Evolutionary conservation across 208 protist species (phyloP), one percentile per base, ranked within the genome.

Genomic region (Novymonas esmeraldas): DNA sequence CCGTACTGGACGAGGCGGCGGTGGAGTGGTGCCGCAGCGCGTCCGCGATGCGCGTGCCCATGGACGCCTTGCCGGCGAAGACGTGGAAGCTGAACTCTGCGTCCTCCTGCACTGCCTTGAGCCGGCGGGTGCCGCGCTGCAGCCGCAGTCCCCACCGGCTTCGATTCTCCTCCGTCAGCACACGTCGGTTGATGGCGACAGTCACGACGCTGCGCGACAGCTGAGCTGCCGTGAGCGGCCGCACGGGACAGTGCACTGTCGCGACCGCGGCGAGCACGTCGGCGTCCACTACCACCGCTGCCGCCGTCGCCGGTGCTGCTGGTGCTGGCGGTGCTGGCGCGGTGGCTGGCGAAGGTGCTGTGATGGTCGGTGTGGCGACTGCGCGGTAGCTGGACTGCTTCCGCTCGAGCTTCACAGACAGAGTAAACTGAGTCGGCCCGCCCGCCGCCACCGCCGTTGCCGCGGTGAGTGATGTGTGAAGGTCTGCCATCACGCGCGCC

Each of bases 61-160:
- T 84, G 13, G 74, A 67, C 46, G 74, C 71, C 63, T 90, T 92
- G 39, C 66, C 55, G 4, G 84, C 78, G 42, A 84, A 95, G 11
- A 95, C 89, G 58, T 90, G 79, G 71, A 92, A 92, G 33, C 70
- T 70, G 56, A 89, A 95, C 36, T 65, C 31, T 13, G 72, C 42
- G 72, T 92, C 83, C 54, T 83, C 62, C 38, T 89, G 81, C 7
- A 94, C 26, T 14, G 63, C 58, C 42, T 80, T 78, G 18, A 94
- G 64, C 11, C 85, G 82, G 10, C 70, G 38, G 28, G 81, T 90
- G 20, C 79, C 78, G 26, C 58, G 70, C 73, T 89, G 81, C 55
- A 95, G 71, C 18, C 81, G 78, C 44, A 95, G 51, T n/a, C 89
- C 89, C 89, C 89, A 95, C 57, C 72, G 70, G 20, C 73, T 70